These are phyloP conservation scores for Daldinia grandis DNA, from an alignment of 495 filamentous ascomycete genomes.

Conservation along the genomic window DNA sequence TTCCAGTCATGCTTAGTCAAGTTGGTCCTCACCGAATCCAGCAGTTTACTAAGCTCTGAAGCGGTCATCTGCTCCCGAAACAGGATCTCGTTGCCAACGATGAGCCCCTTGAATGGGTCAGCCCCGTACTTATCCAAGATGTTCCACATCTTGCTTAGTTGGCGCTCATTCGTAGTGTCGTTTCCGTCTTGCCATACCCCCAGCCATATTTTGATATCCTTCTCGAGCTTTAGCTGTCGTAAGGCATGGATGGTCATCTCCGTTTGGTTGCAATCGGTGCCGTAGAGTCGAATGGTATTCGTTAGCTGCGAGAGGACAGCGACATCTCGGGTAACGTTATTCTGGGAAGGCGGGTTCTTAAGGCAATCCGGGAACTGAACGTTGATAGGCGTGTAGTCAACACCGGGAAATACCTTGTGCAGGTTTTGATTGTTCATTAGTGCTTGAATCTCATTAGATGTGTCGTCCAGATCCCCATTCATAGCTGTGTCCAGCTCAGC, in stretches of 20 bases:
- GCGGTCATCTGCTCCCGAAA: constrained; percentile 79
- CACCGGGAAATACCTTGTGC: constrained; percentile 94
- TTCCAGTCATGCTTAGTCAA: constrained; percentile 70
- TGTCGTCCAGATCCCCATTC: constrained; percentile 74
- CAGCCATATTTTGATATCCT: constrained; percentile 88
- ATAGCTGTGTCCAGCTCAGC: constrained; percentile 55
- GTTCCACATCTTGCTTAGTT: constrained; percentile 81
- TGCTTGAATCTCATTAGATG: constrained; percentile 81
- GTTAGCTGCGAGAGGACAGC: constrained; percentile 92
- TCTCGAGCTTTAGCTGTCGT: constrained; percentile 71
- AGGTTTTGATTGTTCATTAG: constrained; percentile 81
- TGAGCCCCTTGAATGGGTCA: constrained; percentile 79
- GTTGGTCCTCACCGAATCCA: constrained; percentile 74
- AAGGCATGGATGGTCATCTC: constrained; percentile 91
- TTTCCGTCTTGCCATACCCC: constrained; percentile 94
- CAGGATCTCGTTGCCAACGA: constrained; percentile 94
- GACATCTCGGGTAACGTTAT: constrained; percentile 92
- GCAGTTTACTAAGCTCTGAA: constrained; percentile 67
- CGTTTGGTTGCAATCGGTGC: constrained; percentile 97
- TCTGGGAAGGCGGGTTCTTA: constrained; percentile 80
- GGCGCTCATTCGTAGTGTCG: constrained; percentile 80
- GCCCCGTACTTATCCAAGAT: constrained; percentile 75
- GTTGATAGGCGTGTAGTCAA: constrained; percentile 94
- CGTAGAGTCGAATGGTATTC: constrained; percentile 88
- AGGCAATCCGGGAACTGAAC: constrained; percentile 90